Percentiles rank a stretch among this genome's conserved stretches.
phyloP scores from a whole-genome alignment of 768 basidiomycete species.

The Boletus speciosus region DNA sequence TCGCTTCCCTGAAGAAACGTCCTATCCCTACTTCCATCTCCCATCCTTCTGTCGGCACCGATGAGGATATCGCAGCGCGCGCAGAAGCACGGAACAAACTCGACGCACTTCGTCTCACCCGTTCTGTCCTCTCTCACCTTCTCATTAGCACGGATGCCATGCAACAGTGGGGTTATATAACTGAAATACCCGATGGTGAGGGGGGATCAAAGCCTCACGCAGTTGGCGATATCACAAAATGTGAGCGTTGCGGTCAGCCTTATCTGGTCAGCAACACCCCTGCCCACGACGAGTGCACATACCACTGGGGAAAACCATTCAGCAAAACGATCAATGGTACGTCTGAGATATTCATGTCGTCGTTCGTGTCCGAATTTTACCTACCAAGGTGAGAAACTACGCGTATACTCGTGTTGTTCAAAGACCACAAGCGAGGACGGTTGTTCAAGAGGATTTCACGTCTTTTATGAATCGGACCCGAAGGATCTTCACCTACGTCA shows the following conservation, averaged over 20 bases:
- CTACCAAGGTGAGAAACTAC: conserved; percentile 58
- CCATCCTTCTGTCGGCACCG: conserved; percentile 78
- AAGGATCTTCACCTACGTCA: conserved; percentile 70
- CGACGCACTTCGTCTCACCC: conserved; percentile 50
- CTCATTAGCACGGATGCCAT: conserved; percentile 58
- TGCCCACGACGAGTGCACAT: conserved; percentile 61
- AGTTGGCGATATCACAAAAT: conserved; percentile 60
- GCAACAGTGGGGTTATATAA: conserved; percentile 65
- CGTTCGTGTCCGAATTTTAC: background rate
- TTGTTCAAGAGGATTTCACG: conserved; percentile 79
- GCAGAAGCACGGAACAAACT: conserved; percentile 53
- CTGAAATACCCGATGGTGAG: conserved; percentile 59
- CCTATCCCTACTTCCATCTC: conserved; percentile 51
- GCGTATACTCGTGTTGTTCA: conserved; percentile 81
- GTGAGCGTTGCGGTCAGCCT: conserved; percentile 73
- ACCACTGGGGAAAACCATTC: conserved; percentile 79
- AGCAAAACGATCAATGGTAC: conserved; percentile 63
- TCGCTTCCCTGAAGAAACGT: conserved; percentile 51
- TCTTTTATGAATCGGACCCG: conserved; percentile 78
- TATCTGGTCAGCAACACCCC: conserved; percentile 65
- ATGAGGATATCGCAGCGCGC: conserved; percentile 56
- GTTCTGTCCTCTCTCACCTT: conserved; percentile 51
- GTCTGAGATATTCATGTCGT: conserved; percentile 11
- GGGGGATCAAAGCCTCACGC: conserved; percentile 65
- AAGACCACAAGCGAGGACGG: conserved; percentile 54